Base-by-base conservation (phyloP, 2,329 filamentous ascomycete genomes). In the Bipolaris cookei region DNA sequence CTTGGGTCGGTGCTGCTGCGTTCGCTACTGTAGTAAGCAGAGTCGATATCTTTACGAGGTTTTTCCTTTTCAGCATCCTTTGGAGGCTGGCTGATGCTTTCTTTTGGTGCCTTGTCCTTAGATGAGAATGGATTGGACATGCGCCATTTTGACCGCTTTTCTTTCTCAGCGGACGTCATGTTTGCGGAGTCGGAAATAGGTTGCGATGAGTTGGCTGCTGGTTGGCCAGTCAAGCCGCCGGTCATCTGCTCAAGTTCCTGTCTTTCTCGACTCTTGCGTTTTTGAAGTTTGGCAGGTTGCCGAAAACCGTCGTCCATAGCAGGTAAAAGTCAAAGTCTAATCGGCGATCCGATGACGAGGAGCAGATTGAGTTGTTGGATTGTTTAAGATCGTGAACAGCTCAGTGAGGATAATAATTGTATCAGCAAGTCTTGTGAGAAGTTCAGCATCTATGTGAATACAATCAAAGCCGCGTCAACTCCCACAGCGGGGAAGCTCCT, bases 141-240 rank as follows among this genome's bases (percentile, higher is more conserved):
- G 16, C 71, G 70, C 66, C 70, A 76, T 62, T 72, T 74, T 7
- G 73, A 76, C 34, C 65, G 70, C 64, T 75, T 76, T 35, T 75
- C 73, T 48, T 74, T 74, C 7, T 72, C 70, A 1, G 56, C 47
- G 16, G 65, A 45, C 7, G 68, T 56, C 42, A 61, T 57, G 37
- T 58, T 66, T 37, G 66, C 64, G 7, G 66, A 55, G 43, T 61
- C 52, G 4, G 50, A 51, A 50, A 63, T 55, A 14, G 63, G 56
- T 43, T 66, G 66, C 32, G 65, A 63, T 18, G 65, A 56, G 32
- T 65, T 64, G 49, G 49, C 45, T 51, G 63, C 58, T 49, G 62
- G 45, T 18, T 63, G 65, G 23, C 62, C 62, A 46, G 44, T 58
- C 20, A 61, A 25, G 10, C 60, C 65, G 20, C 65, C 66, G 41